These are phyloP conservation scores for Ramaria sp. DNA, from an alignment of 768 basidiomycete species.

Conservation along the genomic window DNA sequence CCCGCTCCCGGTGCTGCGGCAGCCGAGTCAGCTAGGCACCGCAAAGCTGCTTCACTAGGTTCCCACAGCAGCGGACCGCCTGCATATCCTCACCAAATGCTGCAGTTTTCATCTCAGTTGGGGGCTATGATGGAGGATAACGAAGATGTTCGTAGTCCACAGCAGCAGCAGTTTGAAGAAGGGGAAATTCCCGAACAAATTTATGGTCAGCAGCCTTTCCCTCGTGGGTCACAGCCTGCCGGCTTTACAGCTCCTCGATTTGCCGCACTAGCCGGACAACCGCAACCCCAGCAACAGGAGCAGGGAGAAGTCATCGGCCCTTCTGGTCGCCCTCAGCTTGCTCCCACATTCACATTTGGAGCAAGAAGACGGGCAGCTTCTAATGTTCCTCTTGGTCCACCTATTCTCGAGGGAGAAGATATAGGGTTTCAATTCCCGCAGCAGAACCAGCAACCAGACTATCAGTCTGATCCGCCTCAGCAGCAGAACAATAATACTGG, in stretches of 20 bases:
- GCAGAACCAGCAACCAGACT: conserved; percentile 34
- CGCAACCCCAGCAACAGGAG: conserved; percentile 28
- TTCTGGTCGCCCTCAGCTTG: conserved; percentile 78
- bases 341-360: conserved; percentile 89
- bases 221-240: conserved; percentile 51
- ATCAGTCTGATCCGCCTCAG: conserved; percentile 21
- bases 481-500: conserved; percentile 38
- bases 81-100: conserved; percentile 25
- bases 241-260: conserved; percentile 86
- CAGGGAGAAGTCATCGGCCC: conserved; percentile 49
- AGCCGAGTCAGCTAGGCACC: conserved; percentile 52
- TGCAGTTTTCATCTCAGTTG: conserved; percentile 67
- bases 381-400: conserved; percentile 48
- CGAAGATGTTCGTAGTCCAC: conserved; percentile 35
- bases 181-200: conserved; percentile 62
- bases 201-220: conserved; percentile 43
- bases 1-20: conserved; percentile 30
- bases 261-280: conserved; percentile 63
- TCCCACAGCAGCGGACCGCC: conserved; percentile 19
- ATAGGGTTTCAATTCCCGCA: conserved; percentile 76
- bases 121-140: conserved; percentile 78
- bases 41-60: conserved; percentile 73
- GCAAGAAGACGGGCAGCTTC: conserved; percentile 39
- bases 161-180: conserved; percentile 45
- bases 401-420: conserved; percentile 69